Percentiles rank a stretch among this genome's conserved stretches.
phyloP scores from a whole-genome alignment of 129 eudicot species.

The Artemisia annua region DNA sequence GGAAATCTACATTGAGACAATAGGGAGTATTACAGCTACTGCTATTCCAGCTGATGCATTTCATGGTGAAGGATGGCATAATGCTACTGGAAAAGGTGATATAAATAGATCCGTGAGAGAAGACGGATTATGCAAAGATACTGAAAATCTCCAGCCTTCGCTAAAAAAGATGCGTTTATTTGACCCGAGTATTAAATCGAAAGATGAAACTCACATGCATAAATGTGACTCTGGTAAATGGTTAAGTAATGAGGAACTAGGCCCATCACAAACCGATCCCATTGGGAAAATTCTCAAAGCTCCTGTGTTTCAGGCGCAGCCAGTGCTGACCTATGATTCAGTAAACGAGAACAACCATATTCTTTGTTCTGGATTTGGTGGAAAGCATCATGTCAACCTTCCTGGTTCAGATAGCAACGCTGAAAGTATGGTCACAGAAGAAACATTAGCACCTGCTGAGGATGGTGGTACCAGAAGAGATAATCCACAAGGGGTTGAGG shows the following conservation, averaged over 20 bases:
- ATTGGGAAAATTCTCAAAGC: constrained; percentile 28
- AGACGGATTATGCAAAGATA: constrained; percentile 38
- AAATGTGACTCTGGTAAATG: no score
- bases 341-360: no score
- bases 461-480: constrained; percentile 34
- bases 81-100: constrained; percentile 39
- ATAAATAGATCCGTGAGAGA: constrained; percentile 34
- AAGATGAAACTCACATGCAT: constrained; percentile 16
- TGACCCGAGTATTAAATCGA: constrained; percentile 34
- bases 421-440: constrained; percentile 43
- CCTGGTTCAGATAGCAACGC: constrained; percentile 64
- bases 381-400: constrained; percentile 45
- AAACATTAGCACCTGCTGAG: constrained; percentile 34
- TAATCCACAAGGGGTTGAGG: constrained; percentile 35
- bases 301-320: constrained; percentile 18
- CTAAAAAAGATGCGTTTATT: constrained; percentile 32
- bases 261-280: constrained; percentile 28
- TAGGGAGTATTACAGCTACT: constrained; percentile 37
- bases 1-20: constrained; percentile 54
- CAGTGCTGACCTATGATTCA: no score
- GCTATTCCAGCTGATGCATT: constrained; percentile 32
- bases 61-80: constrained; percentile 37
- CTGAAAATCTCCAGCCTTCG: constrained; percentile 39
- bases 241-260: constrained; percentile 15
- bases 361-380: constrained; percentile 41